phyloP scores from a whole-genome alignment of 305 asterid species.

The Withania somnifera region DNA sequence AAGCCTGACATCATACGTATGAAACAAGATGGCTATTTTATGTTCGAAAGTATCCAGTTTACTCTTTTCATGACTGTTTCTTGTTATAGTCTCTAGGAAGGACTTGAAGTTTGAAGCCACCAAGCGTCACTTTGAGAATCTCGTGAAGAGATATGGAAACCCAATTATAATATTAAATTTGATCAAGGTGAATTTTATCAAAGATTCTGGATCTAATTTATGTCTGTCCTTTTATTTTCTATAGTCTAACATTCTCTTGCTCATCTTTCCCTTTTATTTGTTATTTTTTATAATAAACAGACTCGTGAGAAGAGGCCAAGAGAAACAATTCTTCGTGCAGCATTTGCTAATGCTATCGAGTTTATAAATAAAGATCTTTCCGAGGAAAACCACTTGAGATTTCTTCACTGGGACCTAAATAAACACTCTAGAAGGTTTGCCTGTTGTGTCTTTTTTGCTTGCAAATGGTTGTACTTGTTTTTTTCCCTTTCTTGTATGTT shows the following conservation, averaged over 20 bases:
- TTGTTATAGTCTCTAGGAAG: constrained; percentile 61
- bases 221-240: background rate
- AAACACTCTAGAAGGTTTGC: constrained; percentile 61
- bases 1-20: constrained; percentile 85
- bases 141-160: constrained; percentile 84
- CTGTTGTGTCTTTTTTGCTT: background rate
- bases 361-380: constrained; percentile 58
- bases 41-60: constrained; percentile 5
- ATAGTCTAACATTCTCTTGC: background rate
- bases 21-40: constrained; percentile 6
- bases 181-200: constrained; percentile 58
- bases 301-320: constrained; percentile 90
- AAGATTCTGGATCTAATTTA: background rate
- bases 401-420: constrained; percentile 94
- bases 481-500: background rate
- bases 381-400: constrained; percentile 58
- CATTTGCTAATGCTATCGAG: constrained; percentile 80
- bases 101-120: constrained; percentile 73
- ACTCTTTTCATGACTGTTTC: background rate
- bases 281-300: constrained; percentile 28
- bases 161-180: constrained; percentile 81
- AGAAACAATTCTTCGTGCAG: constrained; percentile 74
- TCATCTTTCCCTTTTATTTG: background rate
- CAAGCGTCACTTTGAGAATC: constrained; percentile 83
- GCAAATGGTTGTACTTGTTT: background rate